phyloP scores from a whole-genome alignment of 2,329 filamentous ascomycete genomes.

The Aspergillus pseudoglaucus region DNA sequence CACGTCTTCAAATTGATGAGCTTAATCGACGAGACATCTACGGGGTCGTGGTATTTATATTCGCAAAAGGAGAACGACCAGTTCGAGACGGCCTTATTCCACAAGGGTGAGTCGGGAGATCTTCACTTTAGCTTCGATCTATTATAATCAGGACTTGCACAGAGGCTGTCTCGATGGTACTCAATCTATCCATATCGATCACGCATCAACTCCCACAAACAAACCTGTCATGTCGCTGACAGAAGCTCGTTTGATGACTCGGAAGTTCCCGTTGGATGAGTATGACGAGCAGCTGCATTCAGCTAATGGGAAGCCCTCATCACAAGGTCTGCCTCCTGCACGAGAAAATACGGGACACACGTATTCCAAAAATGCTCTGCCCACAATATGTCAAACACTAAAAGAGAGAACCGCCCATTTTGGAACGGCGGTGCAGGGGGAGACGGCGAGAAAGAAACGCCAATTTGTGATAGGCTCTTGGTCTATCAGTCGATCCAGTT shows the following conservation, averaged over 20 bases:
- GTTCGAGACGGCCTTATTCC: conserved; percentile 1
- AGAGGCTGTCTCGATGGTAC: conserved; percentile 1
- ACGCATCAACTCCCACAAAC: conserved; percentile 11
- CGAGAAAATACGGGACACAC: conserved; percentile 7
- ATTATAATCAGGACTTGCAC: conserved; percentile 11
- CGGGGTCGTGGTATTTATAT: conserved; percentile 1
- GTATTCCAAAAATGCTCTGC: conserved; percentile 4
- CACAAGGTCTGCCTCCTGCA: conserved; percentile 5
- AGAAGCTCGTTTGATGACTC: conserved; percentile 11
- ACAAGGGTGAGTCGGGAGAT: conserved; percentile 15
- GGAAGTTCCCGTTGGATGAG: conserved; percentile 15
- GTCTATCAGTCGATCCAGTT: background rate
- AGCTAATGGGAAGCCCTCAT: conserved; percentile 5
- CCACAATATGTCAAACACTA: background rate
- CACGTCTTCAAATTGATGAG: conserved; percentile 7
- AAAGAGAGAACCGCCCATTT: background rate
- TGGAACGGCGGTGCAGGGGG: background rate
- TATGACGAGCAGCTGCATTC: conserved; percentile 18
- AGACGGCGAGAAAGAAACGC: background rate
- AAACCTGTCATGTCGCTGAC: conserved; percentile 15
- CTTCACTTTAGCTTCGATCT: conserved; percentile 16
- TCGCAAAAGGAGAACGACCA: conserved; percentile 3
- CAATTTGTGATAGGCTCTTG: background rate
- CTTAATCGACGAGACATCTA: conserved; percentile 6
- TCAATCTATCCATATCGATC: conserved; percentile 15